Conservation (phyloP, 768 basidiomycete genomes). For the Hygrophoropsis aurantiaca region DNA sequence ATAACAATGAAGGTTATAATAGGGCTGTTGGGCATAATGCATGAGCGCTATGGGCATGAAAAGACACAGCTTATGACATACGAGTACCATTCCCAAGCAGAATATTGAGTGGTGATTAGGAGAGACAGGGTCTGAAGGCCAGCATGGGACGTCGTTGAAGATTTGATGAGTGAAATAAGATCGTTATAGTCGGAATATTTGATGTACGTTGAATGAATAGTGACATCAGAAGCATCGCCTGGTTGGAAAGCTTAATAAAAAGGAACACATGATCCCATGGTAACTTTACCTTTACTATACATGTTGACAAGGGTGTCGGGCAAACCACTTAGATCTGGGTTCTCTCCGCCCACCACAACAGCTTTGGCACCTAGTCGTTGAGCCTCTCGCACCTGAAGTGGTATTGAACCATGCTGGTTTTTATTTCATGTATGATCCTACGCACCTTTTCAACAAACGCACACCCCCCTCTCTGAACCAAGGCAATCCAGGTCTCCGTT, state of each 20-base stretch:
- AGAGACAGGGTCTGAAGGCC: constrained; percentile 75
- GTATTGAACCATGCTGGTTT: background rate
- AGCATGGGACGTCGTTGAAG: constrained; percentile 78
- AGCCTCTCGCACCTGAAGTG: constrained; percentile 50
- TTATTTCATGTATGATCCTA: constrained; percentile 31
- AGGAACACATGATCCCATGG: constrained; percentile 3
- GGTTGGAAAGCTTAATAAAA: constrained; percentile 9
- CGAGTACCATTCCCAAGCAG: constrained; percentile 94
- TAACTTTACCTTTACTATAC: constrained; percentile 79
- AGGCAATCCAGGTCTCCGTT: constrained; percentile 82
- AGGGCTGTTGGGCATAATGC: constrained; percentile 46
- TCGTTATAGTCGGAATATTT: constrained; percentile 77
- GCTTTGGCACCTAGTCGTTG: constrained; percentile 76
- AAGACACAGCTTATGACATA: constrained; percentile 32
- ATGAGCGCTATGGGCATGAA: constrained; percentile 4
- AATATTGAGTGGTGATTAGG: constrained; percentile 75
- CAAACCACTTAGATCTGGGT: constrained; percentile 60
- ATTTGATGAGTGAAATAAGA: constrained; percentile 64
- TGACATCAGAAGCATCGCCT: constrained; percentile 86
- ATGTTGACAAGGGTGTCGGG: constrained; percentile 84
- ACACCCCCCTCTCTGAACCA: constrained; percentile 87
- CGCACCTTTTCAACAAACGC: constrained; percentile 86
- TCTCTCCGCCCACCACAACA: constrained; percentile 88
- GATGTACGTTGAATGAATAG: constrained; percentile 86
- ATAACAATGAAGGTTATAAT: constrained; percentile 86